These are phyloP conservation scores for Amanita rubescens DNA, from an alignment of 768 basidiomycete genomes.

Conservation along the genomic window DNA sequence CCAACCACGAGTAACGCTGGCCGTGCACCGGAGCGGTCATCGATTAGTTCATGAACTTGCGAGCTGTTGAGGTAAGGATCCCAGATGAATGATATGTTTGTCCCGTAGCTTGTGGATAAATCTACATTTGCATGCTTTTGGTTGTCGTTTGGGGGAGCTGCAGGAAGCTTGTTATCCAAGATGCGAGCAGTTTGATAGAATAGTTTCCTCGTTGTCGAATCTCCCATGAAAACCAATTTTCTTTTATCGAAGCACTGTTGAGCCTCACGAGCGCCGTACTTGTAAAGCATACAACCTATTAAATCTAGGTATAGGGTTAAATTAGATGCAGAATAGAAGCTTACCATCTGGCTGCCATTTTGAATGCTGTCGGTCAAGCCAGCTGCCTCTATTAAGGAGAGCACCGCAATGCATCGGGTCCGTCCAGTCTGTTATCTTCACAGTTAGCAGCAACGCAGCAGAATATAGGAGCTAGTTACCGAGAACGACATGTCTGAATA, in stretches of 20 bases:
- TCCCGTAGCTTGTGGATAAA: slow-evolving; percentile 37
- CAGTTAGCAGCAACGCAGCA: neutral
- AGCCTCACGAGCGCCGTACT: slow-evolving; percentile 50
- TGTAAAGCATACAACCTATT: slow-evolving; percentile 73
- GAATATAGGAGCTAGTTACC: slow-evolving; percentile 23
- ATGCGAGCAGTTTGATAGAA: slow-evolving; percentile 68
- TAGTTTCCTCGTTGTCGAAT: slow-evolving; percentile 73
- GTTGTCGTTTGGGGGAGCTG: slow-evolving; percentile 42
- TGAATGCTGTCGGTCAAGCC: slow-evolving; percentile 58
- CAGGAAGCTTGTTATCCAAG: slow-evolving; percentile 51
- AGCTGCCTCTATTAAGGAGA: slow-evolving; percentile 64
- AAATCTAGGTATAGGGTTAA: neutral
- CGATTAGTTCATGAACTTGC: slow-evolving; percentile 38
- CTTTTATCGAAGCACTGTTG: slow-evolving; percentile 48
- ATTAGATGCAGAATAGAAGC: slow-evolving; percentile 13
- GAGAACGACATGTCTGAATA: slow-evolving; percentile 33
- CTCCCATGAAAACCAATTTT: slow-evolving; percentile 72
- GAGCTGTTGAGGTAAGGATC: slow-evolving; percentile 83
- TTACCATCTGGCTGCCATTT: slow-evolving; percentile 89
- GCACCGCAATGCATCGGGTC: slow-evolving; percentile 72
- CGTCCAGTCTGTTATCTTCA: slow-evolving; percentile 43
- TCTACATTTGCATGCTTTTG: slow-evolving; percentile 65
- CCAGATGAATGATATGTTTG: slow-evolving; percentile 62
- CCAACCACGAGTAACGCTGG: slow-evolving; percentile 75
- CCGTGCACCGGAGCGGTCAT: slow-evolving; percentile 13